Evolutionary conservation across 352 stramenopile genomes (phyloP).

Genomic region (Phytophthora pisi): DNA sequence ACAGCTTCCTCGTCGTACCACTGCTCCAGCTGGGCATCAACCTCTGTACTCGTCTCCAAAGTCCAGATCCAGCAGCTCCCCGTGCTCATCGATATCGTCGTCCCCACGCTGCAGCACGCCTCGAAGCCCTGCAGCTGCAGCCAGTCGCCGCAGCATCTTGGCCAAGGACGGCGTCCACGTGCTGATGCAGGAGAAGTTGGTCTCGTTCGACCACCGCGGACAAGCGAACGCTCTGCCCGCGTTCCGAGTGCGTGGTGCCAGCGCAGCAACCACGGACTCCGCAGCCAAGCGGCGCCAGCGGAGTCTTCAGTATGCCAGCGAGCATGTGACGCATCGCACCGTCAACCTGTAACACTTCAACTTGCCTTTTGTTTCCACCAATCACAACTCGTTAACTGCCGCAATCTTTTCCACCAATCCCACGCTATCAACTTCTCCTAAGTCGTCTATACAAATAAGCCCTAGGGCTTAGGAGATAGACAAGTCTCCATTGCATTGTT

Average conservation of each 20-base stretch:
- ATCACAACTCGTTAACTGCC: constrained; percentile 3
- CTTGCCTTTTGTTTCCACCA: constrained; percentile 13
- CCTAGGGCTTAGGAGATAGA: constrained; percentile 13
- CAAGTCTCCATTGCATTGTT: constrained; percentile 5
- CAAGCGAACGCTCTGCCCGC: constrained; percentile 31
- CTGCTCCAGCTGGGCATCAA: neutral
- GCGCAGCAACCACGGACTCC: constrained; percentile 30
- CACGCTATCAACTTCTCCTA: constrained; percentile 7
- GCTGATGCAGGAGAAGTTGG: constrained; percentile 59
- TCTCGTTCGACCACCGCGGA: constrained; percentile 45
- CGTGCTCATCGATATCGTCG: constrained; percentile 10
- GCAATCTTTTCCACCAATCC: constrained; percentile 16
- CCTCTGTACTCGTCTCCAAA: constrained; percentile 7
- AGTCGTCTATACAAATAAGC: neutral
- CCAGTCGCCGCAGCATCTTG: constrained; percentile 50
- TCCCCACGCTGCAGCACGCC: constrained; percentile 15
- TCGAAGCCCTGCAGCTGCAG: constrained; percentile 14
- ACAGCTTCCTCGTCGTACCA: neutral
- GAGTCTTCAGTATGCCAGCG: constrained; percentile 39
- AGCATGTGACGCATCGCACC: constrained; percentile 32
- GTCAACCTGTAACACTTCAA: constrained; percentile 28
- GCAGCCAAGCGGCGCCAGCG: constrained; percentile 47
- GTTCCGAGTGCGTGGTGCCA: constrained; percentile 52
- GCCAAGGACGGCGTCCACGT: constrained; percentile 54
- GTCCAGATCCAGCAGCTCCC: constrained; percentile 17